A percentile compares a stretch with the other conserved stretches of the same genome.
These are phyloP conservation scores for Globisporangium nagaii DNA, from an alignment of 352 stramenopile genomes.

Conservation along the genomic window DNA sequence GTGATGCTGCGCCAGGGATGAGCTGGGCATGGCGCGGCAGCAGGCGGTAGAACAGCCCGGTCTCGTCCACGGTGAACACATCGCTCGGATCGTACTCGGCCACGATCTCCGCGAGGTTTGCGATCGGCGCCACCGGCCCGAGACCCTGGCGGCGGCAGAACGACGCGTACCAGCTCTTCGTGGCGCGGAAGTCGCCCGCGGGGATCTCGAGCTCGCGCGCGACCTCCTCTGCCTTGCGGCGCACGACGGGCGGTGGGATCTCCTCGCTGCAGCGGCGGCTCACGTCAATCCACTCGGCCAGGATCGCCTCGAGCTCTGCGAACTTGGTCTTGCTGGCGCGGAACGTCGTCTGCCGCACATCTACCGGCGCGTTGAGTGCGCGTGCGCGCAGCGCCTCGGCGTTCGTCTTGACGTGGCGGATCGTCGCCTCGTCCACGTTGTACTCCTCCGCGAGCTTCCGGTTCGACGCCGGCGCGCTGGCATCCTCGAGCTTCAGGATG, in stretches of 20 bases:
- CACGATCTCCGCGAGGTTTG: constrained; percentile 7
- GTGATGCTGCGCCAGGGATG: neutral
- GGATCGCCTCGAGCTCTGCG: constrained; percentile 8
- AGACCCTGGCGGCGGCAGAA: constrained; percentile 8
- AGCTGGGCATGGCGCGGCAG: neutral
- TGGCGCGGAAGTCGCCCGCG: constrained; percentile 4
- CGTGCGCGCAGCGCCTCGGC: neutral
- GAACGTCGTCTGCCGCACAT: constrained; percentile 11
- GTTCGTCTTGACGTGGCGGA: constrained; percentile 12
- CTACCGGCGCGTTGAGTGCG: constrained; percentile 1
- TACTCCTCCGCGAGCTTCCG: constrained; percentile 8
- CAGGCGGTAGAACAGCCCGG: constrained; percentile 10
- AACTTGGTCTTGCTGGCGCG: constrained; percentile 2
- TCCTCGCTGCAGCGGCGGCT: constrained; percentile 10
- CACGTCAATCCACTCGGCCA: constrained; percentile 10
- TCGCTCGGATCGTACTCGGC: constrained; percentile 1
- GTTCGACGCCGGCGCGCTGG: constrained; percentile 5
- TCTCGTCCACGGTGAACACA: constrained; percentile 15
- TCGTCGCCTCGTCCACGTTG: constrained; percentile 12
- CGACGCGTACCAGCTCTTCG: constrained; percentile 4
- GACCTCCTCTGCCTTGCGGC: constrained; percentile 4
- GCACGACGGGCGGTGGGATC: constrained; percentile 5
- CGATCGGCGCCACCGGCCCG: neutral
- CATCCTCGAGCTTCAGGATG: constrained; percentile 5
- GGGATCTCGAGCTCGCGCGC: constrained; percentile 4